Base-by-base conservation (phyloP, 2,329 filamentous ascomycete genomes). In the Metarhizium anisopliae region DNA sequence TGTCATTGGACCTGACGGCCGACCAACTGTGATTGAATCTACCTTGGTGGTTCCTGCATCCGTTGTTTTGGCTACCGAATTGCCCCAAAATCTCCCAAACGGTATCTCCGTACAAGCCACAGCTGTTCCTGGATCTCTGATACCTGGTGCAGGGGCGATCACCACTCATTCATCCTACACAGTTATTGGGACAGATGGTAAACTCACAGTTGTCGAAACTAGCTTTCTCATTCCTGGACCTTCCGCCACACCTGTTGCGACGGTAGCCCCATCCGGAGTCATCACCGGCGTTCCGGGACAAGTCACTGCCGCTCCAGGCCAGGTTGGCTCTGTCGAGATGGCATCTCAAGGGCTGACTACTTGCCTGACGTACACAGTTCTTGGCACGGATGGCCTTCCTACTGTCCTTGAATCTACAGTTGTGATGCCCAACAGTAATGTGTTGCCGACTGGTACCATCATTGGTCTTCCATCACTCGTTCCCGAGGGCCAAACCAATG, bases 21-120 rank as follows among this genome's bases (percentile, higher is more conserved):
- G 63, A 42, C 64, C 67, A 11, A 72, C 70, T 10, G 61, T 70
- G 11, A 57, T 72, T 20, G 66, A 72, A 43, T 71, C 70, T 8
- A 68, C 66, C 16, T 64, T 68, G 62, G 61, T 70, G 20, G 57
- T 66, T 14, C 61, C 67, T 51, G 52, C 50, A 16, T 53, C 63
- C 4, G 56, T 54, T 11, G 51, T 52, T 43, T 47, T 55, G 47
- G 38, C 50, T 29, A 55, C 56, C n/a, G 61, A 59, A 11, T 45
- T 50, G 20, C 50, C 54, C 45, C 59, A 58, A 25, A 55, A 56
- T 13, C 53, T 53, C 14, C 55, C 59, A 47, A 55, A 56, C 30
- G 59, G 57, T 2, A 50, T 56, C 4, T 55, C 60, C 6, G 45
- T 55, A 11, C 55, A 52, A 42, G 42, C 43, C 3, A 57, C 56